phyloP scores from a whole-genome alignment of 495 filamentous ascomycete genomes.

The Elaphomyces granulatus region DNA sequence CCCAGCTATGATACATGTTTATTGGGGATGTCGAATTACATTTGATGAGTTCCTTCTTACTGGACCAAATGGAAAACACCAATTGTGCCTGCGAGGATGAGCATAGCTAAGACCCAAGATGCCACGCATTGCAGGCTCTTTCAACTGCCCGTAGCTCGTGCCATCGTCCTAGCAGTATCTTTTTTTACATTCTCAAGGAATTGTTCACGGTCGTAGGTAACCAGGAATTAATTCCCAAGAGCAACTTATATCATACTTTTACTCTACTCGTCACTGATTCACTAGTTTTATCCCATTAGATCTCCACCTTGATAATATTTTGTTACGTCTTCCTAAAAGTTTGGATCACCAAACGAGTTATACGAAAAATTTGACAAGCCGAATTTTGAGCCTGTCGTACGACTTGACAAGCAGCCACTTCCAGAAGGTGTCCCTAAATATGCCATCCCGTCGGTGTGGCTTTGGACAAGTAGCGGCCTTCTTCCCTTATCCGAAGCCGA shows the following conservation, averaged over 20 bases:
- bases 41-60: constrained; percentile 9
- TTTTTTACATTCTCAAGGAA: constrained; percentile 7
- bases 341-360: constrained; percentile 6
- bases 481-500: no score
- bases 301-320: no score
- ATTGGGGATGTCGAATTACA: no score
- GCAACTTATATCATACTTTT: no score
- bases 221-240: no score
- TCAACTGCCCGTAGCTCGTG: constrained; percentile 5
- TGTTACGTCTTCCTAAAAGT: no score
- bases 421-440: background rate
- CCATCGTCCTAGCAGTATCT: constrained; percentile 7
- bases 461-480: no score
- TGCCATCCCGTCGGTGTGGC: background rate
- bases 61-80: constrained; percentile 14
- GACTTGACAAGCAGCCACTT: constrained; percentile 4
- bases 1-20: no score
- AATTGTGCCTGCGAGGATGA: constrained; percentile 6
- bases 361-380: constrained; percentile 5
- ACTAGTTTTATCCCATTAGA: no score
- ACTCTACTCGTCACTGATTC: no score
- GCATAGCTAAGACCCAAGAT: constrained; percentile 4
- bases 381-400: constrained; percentile 4
- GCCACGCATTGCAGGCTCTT: constrained; percentile 6
- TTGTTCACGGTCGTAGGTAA: constrained; percentile 13